Base-by-base conservation (phyloP, 495 filamentous ascomycete species). In the Lentithecium fluviatile region DNA sequence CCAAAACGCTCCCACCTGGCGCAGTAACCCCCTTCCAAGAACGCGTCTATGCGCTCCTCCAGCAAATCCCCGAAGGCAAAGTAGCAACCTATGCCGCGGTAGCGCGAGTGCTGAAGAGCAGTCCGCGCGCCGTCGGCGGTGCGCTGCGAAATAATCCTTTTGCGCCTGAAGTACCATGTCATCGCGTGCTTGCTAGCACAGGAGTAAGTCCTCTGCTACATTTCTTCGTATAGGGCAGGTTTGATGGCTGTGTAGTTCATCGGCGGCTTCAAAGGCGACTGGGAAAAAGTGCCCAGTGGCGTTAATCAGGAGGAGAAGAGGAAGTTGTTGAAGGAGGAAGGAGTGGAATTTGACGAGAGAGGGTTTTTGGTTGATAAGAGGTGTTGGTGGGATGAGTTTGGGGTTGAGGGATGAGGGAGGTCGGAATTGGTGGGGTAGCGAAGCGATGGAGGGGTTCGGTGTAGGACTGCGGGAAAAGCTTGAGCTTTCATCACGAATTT, bases 81-180 rank as follows among this genome's bases (percentile, higher is more conserved):
- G 85, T 90, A 70, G 86, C 84, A 11, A 88, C 88, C 2, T 93
- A 95, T 77, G 83, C 82, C 17, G 80, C 85, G 1, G 73, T 95
- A 29, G 81, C 89, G 0, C 75, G 79, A 23, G 79, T 85, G 21
- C 78, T 94, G 1, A 69, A 74, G 13, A 88, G 86, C 2, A 90
- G 87, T 10, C 86, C 90, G 24, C 79, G 90, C 1, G 90, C 90
- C 1, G 85, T 95, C 2, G 90, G 90, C 11, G 88, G 86, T 58
- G 90, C 89, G 0, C 81, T 89, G 69, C 80, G 88, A n/a, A 71
- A 67, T 37, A 77, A 77, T 56, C 74, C 75, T 6, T 77, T 77
- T 52, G 72, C 74, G 34, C 74, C 74, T 0, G 73, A 75, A 46
- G 69, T 77, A 36, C 75, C 75, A 12, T 77, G 75, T 56, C 75